These are phyloP conservation scores for Thelonectria olida DNA, from an alignment of 2,329 filamentous ascomycete species.

Conservation along the genomic window DNA sequence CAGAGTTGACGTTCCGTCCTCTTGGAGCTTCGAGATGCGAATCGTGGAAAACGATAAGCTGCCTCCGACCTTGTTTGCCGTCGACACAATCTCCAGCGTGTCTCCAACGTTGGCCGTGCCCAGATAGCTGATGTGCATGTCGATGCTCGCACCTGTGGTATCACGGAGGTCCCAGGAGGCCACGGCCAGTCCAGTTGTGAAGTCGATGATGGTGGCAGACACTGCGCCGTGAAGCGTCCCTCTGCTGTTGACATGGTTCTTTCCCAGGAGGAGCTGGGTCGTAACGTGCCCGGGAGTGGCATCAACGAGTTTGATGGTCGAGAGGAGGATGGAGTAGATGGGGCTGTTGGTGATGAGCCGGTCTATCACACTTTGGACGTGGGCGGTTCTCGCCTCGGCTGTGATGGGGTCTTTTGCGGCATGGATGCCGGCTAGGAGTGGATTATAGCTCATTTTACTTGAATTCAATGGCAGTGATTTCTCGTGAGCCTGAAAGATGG, in stretches of 20 bases:
- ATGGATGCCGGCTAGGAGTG: conserved; percentile 4
- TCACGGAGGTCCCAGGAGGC: conserved; percentile 69
- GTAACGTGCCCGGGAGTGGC: conserved; percentile 58
- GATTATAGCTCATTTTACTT: conserved; percentile 26
- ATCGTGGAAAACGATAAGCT: conserved; percentile 75
- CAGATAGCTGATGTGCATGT: conserved; percentile 79
- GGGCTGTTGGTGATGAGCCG: conserved; percentile 55
- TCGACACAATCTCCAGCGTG: conserved; percentile 72
- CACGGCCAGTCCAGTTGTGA: conserved; percentile 77
- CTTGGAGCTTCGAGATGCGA: conserved; percentile 68
- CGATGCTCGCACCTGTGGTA: conserved; percentile 74
- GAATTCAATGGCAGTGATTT: neutral
- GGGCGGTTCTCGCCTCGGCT: conserved; percentile 28
- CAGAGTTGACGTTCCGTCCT: conserved; percentile 54
- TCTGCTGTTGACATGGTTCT: conserved; percentile 73
- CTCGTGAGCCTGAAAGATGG: neutral
- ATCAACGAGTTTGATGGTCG: conserved; percentile 54
- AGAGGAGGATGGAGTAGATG: conserved; percentile 58
- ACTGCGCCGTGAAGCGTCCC: conserved; percentile 77
- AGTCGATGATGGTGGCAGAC: conserved; percentile 76
- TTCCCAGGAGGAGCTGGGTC: conserved; percentile 57
- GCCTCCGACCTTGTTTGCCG: conserved; percentile 72
- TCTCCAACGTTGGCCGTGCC: conserved; percentile 71
- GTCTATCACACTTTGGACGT: conserved; percentile 45
- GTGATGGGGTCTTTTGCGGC: conserved; percentile 22